Evolutionary conservation across 2,329 filamentous ascomycete genomes (phyloP), one percentile per base, ranked within the genome.

Genomic region (Drechmeria coniospora): DNA sequence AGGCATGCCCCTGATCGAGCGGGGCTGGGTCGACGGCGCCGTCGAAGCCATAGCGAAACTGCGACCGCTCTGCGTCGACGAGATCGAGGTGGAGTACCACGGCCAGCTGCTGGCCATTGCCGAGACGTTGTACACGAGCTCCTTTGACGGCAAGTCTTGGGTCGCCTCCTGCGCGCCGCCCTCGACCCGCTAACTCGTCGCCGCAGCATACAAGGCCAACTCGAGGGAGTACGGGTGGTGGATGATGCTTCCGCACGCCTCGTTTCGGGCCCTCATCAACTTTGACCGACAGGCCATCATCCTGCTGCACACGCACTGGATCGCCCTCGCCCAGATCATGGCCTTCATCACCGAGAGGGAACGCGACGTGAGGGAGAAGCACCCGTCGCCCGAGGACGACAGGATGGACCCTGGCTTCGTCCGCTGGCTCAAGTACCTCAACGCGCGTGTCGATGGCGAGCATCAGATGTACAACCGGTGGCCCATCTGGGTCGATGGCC

Each of bases 281-380:
- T 47, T 56, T 16, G 36, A 39, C 16, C 61, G 59, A 39, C 62
- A 62, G 39, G 49, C 56, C 11, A 55, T 59, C 32, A 30, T 61
- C 22, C 45, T 71, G 17, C 49, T 71, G 23, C 59, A 59, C 19
- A 39, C 63, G 27, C 65, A 71, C 46, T 70, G 66, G 64, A 58
- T 69, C 26, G 54, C 61, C 6, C 38, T 70, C 24, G 61, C 65
- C 40, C 59, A 65, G 46, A 59, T 69, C 40, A 68, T 70, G 63
- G 46, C 50, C 3, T 51, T 53, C 13, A 61, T 67, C 32, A 61
- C 51, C 3, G 50, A 58, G 28, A 46, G 52, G 24, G 60, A 66
- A 39, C 38, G 46, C 25, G 37, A 39, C 18, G 45, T 45, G 14
- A 39, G 47, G 17, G 39, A 45, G 22, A 54, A 50, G 35, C 18